phyloP scores from a whole-genome alignment of 2,329 filamentous ascomycete species.

The Xylaria polymorpha region DNA sequence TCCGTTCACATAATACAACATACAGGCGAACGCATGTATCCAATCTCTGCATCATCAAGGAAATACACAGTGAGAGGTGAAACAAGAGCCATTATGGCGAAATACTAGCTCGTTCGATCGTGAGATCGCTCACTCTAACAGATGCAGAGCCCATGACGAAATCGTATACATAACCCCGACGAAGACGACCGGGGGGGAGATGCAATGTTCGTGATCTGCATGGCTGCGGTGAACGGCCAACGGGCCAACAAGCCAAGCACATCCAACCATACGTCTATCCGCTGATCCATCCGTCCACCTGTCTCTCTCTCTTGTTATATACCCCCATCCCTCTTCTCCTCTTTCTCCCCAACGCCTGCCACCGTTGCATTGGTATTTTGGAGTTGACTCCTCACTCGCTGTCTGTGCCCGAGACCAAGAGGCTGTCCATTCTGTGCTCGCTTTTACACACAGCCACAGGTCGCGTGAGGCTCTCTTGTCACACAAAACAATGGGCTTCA shows the following conservation, averaged over 20 bases:
- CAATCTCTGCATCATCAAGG: background rate
- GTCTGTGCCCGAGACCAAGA: constrained; percentile 2
- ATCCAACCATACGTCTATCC: background rate
- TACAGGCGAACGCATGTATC: background rate
- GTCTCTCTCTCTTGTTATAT: background rate
- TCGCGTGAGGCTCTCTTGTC: constrained; percentile 13
- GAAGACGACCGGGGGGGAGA: constrained; percentile 2
- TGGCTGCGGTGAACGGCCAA: background rate
- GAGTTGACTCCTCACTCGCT: constrained; percentile 12
- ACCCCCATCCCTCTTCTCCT: constrained; percentile 26
- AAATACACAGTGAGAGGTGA: background rate
- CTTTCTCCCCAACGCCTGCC: constrained; percentile 28
- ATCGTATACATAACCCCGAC: background rate
- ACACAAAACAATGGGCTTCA: constrained; percentile 55
- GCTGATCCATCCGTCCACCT: background rate
- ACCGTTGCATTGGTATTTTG: constrained; percentile 29
- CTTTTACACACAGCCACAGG: background rate
- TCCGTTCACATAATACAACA: background rate
- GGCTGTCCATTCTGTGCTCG: constrained; percentile 11
- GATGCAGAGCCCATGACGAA: constrained; percentile 10
- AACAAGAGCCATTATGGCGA: background rate
- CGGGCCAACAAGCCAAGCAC: background rate
- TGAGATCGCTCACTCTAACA: background rate
- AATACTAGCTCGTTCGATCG: background rate
- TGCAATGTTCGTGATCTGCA: constrained; percentile 20